Base-by-base conservation (phyloP, 1,284 basidiomycete species). In the Pisolithus thermaeus region DNA sequence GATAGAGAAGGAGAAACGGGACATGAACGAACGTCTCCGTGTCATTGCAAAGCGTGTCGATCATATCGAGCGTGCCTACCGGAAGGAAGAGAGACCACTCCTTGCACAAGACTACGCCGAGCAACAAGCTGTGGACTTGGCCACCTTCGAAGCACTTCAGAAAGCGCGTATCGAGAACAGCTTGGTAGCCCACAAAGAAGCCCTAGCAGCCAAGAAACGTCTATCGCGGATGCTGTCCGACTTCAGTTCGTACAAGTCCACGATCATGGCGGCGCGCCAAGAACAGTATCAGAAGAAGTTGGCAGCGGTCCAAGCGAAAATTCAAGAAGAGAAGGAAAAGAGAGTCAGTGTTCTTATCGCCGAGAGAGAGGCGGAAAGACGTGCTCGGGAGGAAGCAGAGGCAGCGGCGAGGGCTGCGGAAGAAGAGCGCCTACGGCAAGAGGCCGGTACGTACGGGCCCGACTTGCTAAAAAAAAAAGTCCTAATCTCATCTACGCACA, bases 1-100 rank as follows among this genome's bases (percentile, higher is more conserved):
- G 65, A 78, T 97, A 51, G 95, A 97, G 74, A 97, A 97, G 73
- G 96, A 98, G 74, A 97, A 97, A 80, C 87, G 85, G 61, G 90
- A 95, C 60, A 77, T 92, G 58, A 81, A 80, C 57, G 90, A 95
- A 63, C 83, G 87, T 25, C 78, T 97, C 54, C 87, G 93, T 36
- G 82, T 95, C 58, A 80, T 90, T 50, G 72, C 86, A 52, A 97
- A 98, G 73, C 89, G 93, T 30, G 84, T 98, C 62, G 96, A 99
- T 66, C 95, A 99, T 71, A 70, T 92, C 65, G 96, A 99, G 74
- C 92, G 97, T 57, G 95, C 96, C 0, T 92, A 90, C 75, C 88
- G 96, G 59, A 92, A 93, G 72, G 94, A 95, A 56, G 97, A 98
- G 69, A 82, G 87, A 11, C 90, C 93, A 0, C 77, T 98, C 16